Conservation (phyloP, 2,329 filamentous ascomycete genomes). For the Arthrobotrys megalospora region DNA sequence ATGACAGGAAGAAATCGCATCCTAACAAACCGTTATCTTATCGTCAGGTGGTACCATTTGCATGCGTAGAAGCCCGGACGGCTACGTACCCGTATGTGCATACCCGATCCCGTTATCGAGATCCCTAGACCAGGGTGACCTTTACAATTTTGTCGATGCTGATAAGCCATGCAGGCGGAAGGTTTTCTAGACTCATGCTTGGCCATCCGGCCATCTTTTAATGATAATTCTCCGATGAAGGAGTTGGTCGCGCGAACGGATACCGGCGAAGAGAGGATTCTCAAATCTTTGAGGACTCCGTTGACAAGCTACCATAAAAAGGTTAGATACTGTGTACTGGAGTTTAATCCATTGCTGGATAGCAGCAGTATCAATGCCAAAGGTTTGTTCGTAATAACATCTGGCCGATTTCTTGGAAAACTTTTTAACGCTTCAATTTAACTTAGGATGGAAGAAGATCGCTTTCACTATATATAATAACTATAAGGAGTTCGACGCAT, state of each 20-base stretch:
- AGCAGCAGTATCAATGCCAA: conserved; percentile 89
- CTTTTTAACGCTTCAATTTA: background rate
- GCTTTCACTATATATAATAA: conserved; percentile 83
- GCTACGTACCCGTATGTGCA: conserved; percentile 80
- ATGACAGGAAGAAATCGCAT: background rate
- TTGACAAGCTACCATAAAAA: conserved; percentile 76
- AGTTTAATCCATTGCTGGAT: conserved; percentile 87
- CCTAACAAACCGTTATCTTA: conserved; percentile 14
- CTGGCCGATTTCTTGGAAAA: background rate
- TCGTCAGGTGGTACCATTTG: conserved; percentile 80
- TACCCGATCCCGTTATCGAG: conserved; percentile 4
- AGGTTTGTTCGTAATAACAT: conserved; percentile 74
- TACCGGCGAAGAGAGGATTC: conserved; percentile 69
- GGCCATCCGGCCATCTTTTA: conserved; percentile 86
- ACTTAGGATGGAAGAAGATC: conserved; percentile 83
- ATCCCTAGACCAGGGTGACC: background rate
- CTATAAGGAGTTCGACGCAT: conserved; percentile 89
- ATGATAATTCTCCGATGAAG: conserved; percentile 77
- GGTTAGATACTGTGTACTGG: conserved; percentile 85
- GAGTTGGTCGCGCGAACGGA: conserved; percentile 73
- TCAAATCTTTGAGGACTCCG: conserved; percentile 64
- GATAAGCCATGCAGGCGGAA: conserved; percentile 66
- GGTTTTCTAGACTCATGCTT: conserved; percentile 87
- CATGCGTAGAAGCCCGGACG: conserved; percentile 86
- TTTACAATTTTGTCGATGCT: background rate